phyloP scores from a whole-genome alignment of 305 asterid species.

The Solanum aculeatissimum region DNA sequence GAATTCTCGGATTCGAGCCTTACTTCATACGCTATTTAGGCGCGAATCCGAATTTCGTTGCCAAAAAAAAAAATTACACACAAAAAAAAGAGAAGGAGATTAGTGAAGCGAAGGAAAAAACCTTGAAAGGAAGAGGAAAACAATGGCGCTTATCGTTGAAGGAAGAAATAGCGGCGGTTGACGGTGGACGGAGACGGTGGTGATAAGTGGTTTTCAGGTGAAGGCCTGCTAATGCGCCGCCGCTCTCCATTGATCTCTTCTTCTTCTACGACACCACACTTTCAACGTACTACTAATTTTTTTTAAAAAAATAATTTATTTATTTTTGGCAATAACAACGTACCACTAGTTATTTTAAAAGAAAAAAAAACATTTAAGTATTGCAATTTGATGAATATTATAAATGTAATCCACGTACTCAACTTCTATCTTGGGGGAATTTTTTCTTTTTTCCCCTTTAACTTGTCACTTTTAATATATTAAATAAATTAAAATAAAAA shows the following conservation, averaged over 20 bases:
- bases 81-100: not conserved
- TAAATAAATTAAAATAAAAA: too few species aligned
- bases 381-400: not conserved
- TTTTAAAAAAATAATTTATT: too few species aligned
- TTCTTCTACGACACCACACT: not conserved
- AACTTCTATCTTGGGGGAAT: not conserved
- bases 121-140: conserved; percentile 1
- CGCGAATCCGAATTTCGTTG: not conserved
- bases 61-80: too few species aligned
- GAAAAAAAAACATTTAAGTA: too few species aligned
- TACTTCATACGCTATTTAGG: too few species aligned
- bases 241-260: conserved; percentile 1
- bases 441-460: too few species aligned
- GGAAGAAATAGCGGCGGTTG: not conserved
- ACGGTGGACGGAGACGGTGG: not conserved
- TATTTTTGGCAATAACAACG: too few species aligned
- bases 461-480: too few species aligned
- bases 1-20: too few species aligned
- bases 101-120: not conserved
- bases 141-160: not conserved
- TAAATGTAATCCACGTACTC: not conserved
- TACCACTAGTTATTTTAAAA: not conserved
- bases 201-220: not conserved
- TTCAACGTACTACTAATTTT: too few species aligned
- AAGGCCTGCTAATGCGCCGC: conserved; percentile 1